These are phyloP conservation scores for Penicillium sp. DNA, from an alignment of 2,329 filamentous ascomycete species.

Conservation along the genomic window DNA sequence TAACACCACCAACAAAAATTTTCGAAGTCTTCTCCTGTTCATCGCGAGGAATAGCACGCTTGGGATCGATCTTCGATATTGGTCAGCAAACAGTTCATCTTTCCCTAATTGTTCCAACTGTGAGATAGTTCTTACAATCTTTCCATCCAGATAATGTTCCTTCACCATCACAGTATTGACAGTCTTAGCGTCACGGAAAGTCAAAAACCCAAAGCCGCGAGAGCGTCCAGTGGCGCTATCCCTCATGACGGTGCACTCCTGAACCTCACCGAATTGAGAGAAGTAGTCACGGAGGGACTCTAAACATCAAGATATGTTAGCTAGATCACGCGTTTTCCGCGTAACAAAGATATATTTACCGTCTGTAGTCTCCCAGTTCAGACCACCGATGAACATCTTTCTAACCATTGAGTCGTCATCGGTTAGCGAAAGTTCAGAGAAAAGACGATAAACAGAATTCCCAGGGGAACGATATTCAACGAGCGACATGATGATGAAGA, in stretches of 20 bases:
- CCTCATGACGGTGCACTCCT: constrained; percentile 99
- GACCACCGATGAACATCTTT: constrained; percentile 99
- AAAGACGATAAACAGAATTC: not conserved
- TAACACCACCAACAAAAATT: constrained; percentile 97
- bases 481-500: not conserved
- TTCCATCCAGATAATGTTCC: constrained; percentile 95
- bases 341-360: constrained; percentile 59
- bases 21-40: constrained; percentile 98
- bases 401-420: constrained; percentile 53
- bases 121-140: constrained; percentile 69
- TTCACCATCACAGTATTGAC: constrained; percentile 99
- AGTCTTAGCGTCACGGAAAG: constrained; percentile 95
- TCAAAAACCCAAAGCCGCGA: constrained; percentile 93
- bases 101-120: not conserved
- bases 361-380: constrained; percentile 99
- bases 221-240: constrained; percentile 92
- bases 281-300: constrained; percentile 97
- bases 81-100: constrained; percentile 23
- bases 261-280: constrained; percentile 93
- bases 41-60: constrained; percentile 92
- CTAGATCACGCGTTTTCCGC: not conserved
- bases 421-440: not conserved
- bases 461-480: no score
- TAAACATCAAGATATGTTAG: constrained; percentile 39
- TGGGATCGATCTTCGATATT: constrained; percentile 79